A percentile compares a stretch with the other conserved stretches of the same genome.
phyloP scores from a whole-genome alignment of 768 basidiomycete species.

The Termitomyces sp. region DNA sequence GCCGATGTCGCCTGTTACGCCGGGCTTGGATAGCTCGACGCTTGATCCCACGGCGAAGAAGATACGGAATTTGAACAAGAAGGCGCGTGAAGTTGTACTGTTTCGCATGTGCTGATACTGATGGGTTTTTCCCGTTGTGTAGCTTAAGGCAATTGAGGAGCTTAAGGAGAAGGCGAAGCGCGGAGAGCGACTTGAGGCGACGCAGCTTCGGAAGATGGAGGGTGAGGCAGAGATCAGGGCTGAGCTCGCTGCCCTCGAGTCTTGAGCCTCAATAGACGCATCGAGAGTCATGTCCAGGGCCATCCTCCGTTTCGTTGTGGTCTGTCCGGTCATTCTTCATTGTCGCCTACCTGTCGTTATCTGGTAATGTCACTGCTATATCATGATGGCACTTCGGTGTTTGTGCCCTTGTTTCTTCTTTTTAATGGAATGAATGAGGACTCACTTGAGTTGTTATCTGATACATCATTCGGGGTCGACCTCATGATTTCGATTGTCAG shows the following conservation, averaged over 20 bases:
- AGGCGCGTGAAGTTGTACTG: slow-evolving; percentile 46
- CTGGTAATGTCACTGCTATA: background rate
- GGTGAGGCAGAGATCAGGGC: slow-evolving; percentile 80
- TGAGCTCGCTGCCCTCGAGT: slow-evolving; percentile 47
- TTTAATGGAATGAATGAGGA: background rate
- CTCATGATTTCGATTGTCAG: background rate
- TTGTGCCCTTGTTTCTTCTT: background rate
- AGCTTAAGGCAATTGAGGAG: slow-evolving; percentile 99
- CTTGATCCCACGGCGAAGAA: slow-evolving; percentile 84
- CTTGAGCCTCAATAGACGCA: background rate
- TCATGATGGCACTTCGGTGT: background rate
- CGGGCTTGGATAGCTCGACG: slow-evolving; percentile 52
- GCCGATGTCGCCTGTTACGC: slow-evolving; percentile 44
- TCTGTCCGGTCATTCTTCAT: background rate
- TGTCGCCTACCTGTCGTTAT: slow-evolving; percentile 2
- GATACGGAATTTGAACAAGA: slow-evolving; percentile 92
- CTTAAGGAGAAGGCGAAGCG: slow-evolving; percentile 88
- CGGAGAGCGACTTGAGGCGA: slow-evolving; percentile 90
- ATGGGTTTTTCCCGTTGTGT: background rate
- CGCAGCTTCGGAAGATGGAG: slow-evolving; percentile 97
- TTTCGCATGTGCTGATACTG: background rate
- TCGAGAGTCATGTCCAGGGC: too few species aligned
- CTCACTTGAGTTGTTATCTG: background rate
- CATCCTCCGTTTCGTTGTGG: background rate
- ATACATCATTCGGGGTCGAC: background rate